Evolutionary conservation across 129 eudicot genomes (phyloP).

Genomic region (Cynara cardunculus): DNA sequence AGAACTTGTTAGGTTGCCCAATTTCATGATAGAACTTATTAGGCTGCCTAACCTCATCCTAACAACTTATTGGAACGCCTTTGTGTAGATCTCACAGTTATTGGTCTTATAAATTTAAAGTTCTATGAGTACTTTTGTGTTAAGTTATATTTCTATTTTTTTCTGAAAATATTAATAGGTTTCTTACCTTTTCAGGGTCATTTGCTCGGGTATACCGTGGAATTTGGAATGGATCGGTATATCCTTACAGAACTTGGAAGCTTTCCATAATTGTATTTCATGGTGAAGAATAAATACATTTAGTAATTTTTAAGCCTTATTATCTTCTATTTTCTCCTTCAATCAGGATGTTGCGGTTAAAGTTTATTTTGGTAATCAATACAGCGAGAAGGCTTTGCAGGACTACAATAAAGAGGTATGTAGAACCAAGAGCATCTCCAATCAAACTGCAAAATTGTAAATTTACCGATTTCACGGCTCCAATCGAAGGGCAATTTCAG

Average conservation of each 20-base stretch:
- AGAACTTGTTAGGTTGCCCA: background rate
- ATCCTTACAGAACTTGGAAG: slow-evolving; percentile 3
- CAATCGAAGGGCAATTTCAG: no score
- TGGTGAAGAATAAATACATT: background rate
- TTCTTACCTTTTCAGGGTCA: slow-evolving; percentile 53
- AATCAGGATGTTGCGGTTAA: slow-evolving; percentile 90
- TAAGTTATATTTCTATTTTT: background rate
- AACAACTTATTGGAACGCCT: background rate
- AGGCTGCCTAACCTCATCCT: background rate
- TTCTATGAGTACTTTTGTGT: background rate
- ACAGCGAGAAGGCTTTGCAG: slow-evolving; percentile 54
- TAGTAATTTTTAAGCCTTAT: slow-evolving; percentile 1
- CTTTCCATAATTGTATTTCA: slow-evolving; percentile 15
- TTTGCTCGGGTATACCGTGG: slow-evolving; percentile 86
- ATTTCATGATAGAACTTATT: background rate
- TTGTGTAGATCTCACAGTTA: background rate
- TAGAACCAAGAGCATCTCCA: background rate
- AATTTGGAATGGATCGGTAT: slow-evolving; percentile 89
- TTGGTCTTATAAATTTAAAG: background rate
- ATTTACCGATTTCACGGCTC: no score
- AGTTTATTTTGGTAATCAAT: slow-evolving; percentile 62
- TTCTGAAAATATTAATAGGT: background rate
- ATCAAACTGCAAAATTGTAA: no score
- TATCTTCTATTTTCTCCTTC: slow-evolving; percentile 8
- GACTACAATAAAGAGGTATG: slow-evolving; percentile 75